These are phyloP conservation scores for Phaeodactylum tricornutum DNA, from an alignment of 108 stramenopile species.

Conservation along the genomic window DNA sequence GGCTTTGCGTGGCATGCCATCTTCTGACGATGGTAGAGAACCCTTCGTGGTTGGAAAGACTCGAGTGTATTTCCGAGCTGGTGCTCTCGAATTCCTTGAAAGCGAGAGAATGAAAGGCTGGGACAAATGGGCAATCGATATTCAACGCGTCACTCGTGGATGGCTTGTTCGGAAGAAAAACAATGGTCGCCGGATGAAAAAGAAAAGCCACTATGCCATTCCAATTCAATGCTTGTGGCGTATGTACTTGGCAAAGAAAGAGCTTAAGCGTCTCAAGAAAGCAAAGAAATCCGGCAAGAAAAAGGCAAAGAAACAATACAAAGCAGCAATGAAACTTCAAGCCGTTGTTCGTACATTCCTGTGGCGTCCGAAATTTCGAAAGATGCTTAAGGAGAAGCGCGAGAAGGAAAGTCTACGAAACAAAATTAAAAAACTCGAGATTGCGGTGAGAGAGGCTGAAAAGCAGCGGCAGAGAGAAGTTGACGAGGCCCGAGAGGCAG, in stretches of 20 bases:
- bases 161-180: slow-evolving; percentile 7
- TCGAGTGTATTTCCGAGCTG: slow-evolving; percentile 78
- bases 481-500: slow-evolving; percentile 32
- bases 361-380: slow-evolving; percentile 39
- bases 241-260: slow-evolving; percentile 9
- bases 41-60: slow-evolving; percentile 76
- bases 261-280: slow-evolving; percentile 4
- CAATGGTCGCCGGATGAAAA: not conserved
- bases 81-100: slow-evolving; percentile 80
- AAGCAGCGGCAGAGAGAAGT: slow-evolving; percentile 34
- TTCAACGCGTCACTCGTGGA: slow-evolving; percentile 10
- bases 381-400: slow-evolving; percentile 23
- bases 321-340: slow-evolving; percentile 56
- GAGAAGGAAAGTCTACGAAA: slow-evolving; percentile 48
- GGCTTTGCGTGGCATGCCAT: slow-evolving; percentile 4
- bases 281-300: slow-evolving; percentile 29
- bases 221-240: slow-evolving; percentile 8
- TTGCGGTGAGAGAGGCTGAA: slow-evolving; percentile 47
- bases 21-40: slow-evolving; percentile 15
- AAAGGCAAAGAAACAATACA: slow-evolving; percentile 32
- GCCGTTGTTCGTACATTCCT: slow-evolving; percentile 53
- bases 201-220: not conserved
- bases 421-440: slow-evolving; percentile 17
- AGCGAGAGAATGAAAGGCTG: slow-evolving; percentile 37
- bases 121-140: slow-evolving; percentile 25